These are phyloP conservation scores for Mycosphaerella sp. DNA, from an alignment of 2,329 filamentous ascomycete species.

Conservation along the genomic window DNA sequence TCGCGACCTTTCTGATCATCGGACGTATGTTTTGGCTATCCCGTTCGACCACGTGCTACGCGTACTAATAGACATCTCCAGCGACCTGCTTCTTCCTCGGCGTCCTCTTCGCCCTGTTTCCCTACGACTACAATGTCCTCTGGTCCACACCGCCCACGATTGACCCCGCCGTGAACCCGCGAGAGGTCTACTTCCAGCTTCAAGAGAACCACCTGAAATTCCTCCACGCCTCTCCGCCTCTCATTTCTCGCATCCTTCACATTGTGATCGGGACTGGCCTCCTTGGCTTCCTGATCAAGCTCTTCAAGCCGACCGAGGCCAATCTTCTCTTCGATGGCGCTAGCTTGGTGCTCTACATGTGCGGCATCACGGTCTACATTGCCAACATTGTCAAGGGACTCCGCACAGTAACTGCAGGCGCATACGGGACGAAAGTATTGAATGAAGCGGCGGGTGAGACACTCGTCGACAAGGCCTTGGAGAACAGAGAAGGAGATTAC, in stretches of 20 bases:
- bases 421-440: conserved; percentile 50
- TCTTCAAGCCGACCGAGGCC: conserved; percentile 86
- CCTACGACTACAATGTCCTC: conserved; percentile 88
- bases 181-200: conserved; percentile 67
- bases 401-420: conserved; percentile 68
- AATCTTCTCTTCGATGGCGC: conserved; percentile 92
- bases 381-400: conserved; percentile 96
- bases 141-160: conserved; percentile 56
- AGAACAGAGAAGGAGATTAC: conserved; percentile 53
- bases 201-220: conserved; percentile 87
- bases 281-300: conserved; percentile 83
- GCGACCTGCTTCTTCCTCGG: conserved; percentile 93
- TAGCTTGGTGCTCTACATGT: conserved; percentile 66
- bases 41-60: neutral
- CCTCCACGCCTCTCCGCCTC: conserved; percentile 81
- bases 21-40: conserved; percentile 61
- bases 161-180: conserved; percentile 26
- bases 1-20: conserved; percentile 95
- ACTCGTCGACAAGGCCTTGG: conserved; percentile 31
- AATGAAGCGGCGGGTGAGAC: conserved; percentile 31
- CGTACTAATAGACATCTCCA: conserved; percentile 21
- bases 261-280: conserved; percentile 86
- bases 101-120: conserved; percentile 92
- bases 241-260: conserved; percentile 89
- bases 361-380: conserved; percentile 86